Evolutionary conservation across 2,329 filamentous ascomycete species (phyloP).

Genomic region (Bretziella fagacearum): DNA sequence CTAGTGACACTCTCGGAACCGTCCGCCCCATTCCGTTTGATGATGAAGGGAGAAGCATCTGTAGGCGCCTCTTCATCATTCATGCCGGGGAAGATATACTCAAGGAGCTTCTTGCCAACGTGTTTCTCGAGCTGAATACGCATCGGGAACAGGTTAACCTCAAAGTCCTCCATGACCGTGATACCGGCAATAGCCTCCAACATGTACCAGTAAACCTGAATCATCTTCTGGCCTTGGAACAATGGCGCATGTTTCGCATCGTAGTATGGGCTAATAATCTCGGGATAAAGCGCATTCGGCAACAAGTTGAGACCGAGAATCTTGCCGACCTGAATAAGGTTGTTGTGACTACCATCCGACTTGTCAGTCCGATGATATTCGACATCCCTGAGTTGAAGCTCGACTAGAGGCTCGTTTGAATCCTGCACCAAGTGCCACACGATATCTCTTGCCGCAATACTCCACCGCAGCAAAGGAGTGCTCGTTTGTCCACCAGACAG

Average conservation of each 20-base stretch:
- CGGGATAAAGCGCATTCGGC: conserved; percentile 78
- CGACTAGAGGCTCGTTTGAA: conserved; percentile 70
- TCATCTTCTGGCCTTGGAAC: conserved; percentile 52
- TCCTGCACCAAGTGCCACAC: conserved; percentile 93
- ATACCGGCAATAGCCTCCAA: conserved; percentile 95
- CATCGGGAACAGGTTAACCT: conserved; percentile 82
- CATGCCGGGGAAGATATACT: conserved; percentile 89
- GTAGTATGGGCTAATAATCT: conserved; percentile 83
- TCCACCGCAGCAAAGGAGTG: conserved; percentile 74
- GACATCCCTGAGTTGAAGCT: conserved; percentile 81
- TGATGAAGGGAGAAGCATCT: conserved; percentile 43
- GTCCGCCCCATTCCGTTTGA: conserved; percentile 25
- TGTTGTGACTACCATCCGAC: conserved; percentile 89
- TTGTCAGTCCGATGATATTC: conserved; percentile 94
- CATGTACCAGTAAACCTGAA: conserved; percentile 95
- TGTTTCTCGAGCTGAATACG: conserved; percentile 88
- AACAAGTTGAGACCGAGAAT: conserved; percentile 82
- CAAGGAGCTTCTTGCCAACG: conserved; percentile 80
- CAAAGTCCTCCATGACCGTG: conserved; percentile 90
- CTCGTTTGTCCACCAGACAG: conserved; percentile 24
- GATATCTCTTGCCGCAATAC: conserved; percentile 84
- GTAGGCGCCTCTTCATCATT: conserved; percentile 36
- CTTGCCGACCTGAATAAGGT: conserved; percentile 73
- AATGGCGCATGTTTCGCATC: conserved; percentile 43
- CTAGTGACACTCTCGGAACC: not conserved